phyloP scores from a whole-genome alignment of 306 rosid genomes.

The Castanospermum australe region DNA sequence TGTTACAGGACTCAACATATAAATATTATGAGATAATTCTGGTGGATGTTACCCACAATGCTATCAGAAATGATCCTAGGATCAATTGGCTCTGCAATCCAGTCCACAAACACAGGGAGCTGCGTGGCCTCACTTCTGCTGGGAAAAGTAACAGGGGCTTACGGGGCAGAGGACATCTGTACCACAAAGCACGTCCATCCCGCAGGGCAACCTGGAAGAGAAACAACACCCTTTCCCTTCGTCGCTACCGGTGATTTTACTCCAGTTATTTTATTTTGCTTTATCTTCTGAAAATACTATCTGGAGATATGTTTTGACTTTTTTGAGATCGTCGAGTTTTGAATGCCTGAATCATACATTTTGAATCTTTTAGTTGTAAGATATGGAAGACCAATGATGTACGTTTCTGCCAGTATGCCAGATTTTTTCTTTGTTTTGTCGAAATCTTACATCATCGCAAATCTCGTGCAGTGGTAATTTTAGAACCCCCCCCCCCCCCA shows the following conservation, averaged over 20 bases:
- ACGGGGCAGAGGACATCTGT: conserved; percentile 70
- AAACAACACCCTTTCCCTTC: conserved; percentile 78
- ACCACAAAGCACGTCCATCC: conserved; percentile 76
- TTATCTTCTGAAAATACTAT: conserved; percentile 11
- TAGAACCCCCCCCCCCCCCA: too few relatives aligned
- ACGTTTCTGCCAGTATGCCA: background rate
- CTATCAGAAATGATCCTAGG: conserved; percentile 78
- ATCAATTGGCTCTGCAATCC: conserved; percentile 81
- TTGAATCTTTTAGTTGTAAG: background rate
- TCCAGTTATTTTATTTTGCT: background rate
- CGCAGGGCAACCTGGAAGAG: conserved; percentile 95
- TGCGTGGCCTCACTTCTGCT: conserved; percentile 79
- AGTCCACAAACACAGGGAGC: conserved; percentile 86
- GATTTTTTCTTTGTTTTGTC: background rate
- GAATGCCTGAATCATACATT: background rate
- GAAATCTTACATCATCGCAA: background rate
- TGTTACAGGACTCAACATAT: conserved; percentile 72
- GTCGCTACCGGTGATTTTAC: conserved; percentile 62
- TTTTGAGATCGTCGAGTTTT: conserved; percentile 18
- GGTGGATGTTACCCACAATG: conserved; percentile 78
- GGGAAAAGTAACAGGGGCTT: conserved; percentile 79
- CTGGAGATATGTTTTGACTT: background rate
- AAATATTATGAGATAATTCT: conserved; percentile 73
- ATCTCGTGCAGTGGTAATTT: background rate
- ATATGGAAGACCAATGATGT: background rate